A percentile compares a stretch with the other conserved stretches of the same genome.
Evolutionary conservation across 495 filamentous ascomycete genomes (phyloP).

Genomic region (Penicillium taxi): DNA sequence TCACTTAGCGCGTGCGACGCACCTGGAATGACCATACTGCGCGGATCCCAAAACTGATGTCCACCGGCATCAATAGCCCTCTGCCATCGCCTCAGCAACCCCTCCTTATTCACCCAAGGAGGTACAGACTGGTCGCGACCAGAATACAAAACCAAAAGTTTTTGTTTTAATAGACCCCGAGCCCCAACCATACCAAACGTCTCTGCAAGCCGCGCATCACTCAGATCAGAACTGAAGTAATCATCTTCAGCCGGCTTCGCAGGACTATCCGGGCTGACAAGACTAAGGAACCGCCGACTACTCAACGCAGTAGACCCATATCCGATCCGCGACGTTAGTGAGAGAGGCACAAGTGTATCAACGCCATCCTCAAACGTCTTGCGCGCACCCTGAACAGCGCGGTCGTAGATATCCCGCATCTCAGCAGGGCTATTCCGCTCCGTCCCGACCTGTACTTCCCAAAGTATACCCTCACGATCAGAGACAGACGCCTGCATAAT

Average conservation of each 20-base stretch:
- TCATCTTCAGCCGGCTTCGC: constrained; percentile 66
- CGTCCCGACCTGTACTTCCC: constrained; percentile 28
- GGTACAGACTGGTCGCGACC: constrained; percentile 67
- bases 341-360: constrained; percentile 30
- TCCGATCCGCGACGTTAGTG: constrained; percentile 26
- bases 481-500: constrained; percentile 76
- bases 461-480: constrained; percentile 62
- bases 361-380: constrained; percentile 17
- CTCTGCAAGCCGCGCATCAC: constrained; percentile 43
- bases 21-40: constrained; percentile 36
- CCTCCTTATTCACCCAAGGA: constrained; percentile 51
- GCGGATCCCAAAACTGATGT: constrained; percentile 28
- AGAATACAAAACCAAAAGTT: constrained; percentile 49
- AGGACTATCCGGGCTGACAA: constrained; percentile 47
- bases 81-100: constrained; percentile 55
- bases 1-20: constrained; percentile 43
- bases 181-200: constrained; percentile 57
- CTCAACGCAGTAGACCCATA: constrained; percentile 46
- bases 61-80: constrained; percentile 40
- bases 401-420: constrained; percentile 23
- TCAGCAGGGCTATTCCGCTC: constrained; percentile 20
- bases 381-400: constrained; percentile 20
- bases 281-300: constrained; percentile 56
- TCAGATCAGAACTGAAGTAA: constrained; percentile 73
- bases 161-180: constrained; percentile 43